Conservation (phyloP, 129 eudicot species). For the Arctium minus region DNA sequence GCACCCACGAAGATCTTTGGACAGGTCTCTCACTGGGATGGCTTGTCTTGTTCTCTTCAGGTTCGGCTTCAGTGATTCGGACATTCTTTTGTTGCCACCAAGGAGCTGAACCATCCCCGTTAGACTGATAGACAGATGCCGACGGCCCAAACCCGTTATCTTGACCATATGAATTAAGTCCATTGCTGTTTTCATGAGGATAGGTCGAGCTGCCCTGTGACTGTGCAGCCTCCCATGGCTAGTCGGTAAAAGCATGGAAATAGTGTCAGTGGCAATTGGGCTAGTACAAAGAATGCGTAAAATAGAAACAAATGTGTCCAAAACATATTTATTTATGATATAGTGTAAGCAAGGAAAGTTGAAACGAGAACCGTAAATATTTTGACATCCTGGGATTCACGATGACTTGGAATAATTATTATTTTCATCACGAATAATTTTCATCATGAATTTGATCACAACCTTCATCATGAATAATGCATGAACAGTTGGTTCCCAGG, state of each 20-base stretch:
- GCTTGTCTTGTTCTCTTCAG: conserved; percentile 36
- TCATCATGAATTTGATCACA: no score
- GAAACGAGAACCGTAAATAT: no score
- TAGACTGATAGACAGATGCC: conserved; percentile 32
- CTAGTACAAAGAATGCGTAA: neutral
- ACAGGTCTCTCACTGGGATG: conserved; percentile 44
- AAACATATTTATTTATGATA: neutral
- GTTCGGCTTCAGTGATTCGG: conserved; percentile 51
- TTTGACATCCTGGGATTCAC: neutral
- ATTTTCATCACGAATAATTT: no score
- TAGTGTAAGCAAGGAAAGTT: neutral
- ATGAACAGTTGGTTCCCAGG: neutral
- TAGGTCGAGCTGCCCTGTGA: conserved; percentile 42
- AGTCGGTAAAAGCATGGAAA: conserved; percentile 7
- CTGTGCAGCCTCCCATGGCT: conserved; percentile 87
- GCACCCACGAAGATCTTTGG: conserved; percentile 68
- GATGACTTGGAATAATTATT: neutral
- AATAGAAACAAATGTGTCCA: neutral
- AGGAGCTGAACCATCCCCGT: conserved; percentile 44
- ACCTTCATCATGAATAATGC: neutral
- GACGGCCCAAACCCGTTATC: conserved; percentile 24
- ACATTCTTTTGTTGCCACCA: conserved; percentile 74
- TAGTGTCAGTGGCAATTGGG: neutral
- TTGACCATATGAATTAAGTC: conserved; percentile 24
- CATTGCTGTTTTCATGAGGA: conserved; percentile 36